Evolutionary conservation across 2,329 filamentous ascomycete species (phyloP).

Genomic region (Cercospora sojina): DNA sequence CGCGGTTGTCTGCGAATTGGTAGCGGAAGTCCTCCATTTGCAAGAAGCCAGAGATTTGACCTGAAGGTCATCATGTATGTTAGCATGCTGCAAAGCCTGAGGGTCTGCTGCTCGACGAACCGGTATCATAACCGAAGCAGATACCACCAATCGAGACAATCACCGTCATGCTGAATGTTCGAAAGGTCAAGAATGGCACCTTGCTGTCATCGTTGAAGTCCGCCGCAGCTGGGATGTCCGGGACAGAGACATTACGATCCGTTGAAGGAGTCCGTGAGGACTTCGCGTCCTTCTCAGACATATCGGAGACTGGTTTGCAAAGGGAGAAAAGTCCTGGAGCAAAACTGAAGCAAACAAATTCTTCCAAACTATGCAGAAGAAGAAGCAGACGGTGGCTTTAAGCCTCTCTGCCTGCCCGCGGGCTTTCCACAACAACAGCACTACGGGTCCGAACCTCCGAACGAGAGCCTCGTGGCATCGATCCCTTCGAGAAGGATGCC

Average conservation of each 20-base stretch:
- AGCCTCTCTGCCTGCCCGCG: background rate
- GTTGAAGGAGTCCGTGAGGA: constrained; percentile 10
- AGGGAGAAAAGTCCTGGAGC: background rate
- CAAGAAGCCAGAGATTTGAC: constrained; percentile 61
- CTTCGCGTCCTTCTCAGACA: constrained; percentile 12
- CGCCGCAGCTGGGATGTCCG: constrained; percentile 12
- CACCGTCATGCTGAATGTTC: constrained; percentile 34
- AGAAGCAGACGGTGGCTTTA: background rate
- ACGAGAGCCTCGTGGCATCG: background rate
- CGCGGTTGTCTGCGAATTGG: constrained; percentile 52
- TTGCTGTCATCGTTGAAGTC: constrained; percentile 21
- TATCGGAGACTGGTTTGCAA: background rate
- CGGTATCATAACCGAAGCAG: constrained; percentile 37
- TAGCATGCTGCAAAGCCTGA: background rate
- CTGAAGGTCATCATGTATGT: constrained; percentile 50
- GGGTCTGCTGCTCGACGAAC: background rate
- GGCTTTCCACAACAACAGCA: background rate
- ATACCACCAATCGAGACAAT: constrained; percentile 38
- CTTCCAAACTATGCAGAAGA: background rate
- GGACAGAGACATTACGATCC: constrained; percentile 6
- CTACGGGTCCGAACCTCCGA: background rate
- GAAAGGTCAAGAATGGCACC: constrained; percentile 20
- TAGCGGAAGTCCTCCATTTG: constrained; percentile 56
- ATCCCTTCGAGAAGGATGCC: background rate
- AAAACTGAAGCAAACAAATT: background rate